Evolutionary conservation across 1,284 basidiomycete genomes (phyloP), one percentile per base, ranked within the genome.

Genomic region (Malassezia equina): DNA sequence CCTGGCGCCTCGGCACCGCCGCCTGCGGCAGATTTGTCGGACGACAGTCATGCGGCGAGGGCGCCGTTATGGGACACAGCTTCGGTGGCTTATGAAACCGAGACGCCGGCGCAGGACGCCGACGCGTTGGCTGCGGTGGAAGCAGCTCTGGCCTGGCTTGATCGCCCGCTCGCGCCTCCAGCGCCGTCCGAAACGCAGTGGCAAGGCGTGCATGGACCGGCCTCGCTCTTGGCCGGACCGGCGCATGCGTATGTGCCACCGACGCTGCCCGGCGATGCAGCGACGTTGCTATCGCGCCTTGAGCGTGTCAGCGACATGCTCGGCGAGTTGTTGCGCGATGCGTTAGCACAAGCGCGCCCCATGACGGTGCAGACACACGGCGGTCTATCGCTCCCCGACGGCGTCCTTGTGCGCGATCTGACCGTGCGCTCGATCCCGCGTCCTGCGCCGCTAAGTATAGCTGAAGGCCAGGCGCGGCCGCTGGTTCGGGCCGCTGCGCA

Each of bases 191-290:
- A 12, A 4, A 36, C 21, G 17, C 47, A 45, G 19, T 34, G 40
- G 42, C 29, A 21, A 24, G 21, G 17, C 21, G 44, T 56, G 17
- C 46, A 44, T 32, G 47, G 23, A 15, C 23, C 25, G 4, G 41
- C 42, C 0, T 13, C 39, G 24, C 47, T 56, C 5, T 51, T 56
- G 13, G 31, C 42, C n/a, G 47, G 42, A 11, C 48, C 54, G 1
- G 54, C 49, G 23, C 28, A 43, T 12, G n/a, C 27, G 11, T 51
- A 19, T 12, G 42, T 27, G 11, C 48, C 48, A 6, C 43, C 29
- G 8, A 33, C 43, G 15, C 44, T 56, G 19, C 54, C 54, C 11
- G 54, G 54, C 36, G 48, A 56, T 23, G 48, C 32, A 8, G 23
- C 13, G 11, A 23, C 49, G 32, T 34, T 56, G 1, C 21, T 13